These are phyloP conservation scores for Pseudomicrostroma phylloplanum DNA, from an alignment of 1,284 basidiomycete species.

Conservation along the genomic window DNA sequence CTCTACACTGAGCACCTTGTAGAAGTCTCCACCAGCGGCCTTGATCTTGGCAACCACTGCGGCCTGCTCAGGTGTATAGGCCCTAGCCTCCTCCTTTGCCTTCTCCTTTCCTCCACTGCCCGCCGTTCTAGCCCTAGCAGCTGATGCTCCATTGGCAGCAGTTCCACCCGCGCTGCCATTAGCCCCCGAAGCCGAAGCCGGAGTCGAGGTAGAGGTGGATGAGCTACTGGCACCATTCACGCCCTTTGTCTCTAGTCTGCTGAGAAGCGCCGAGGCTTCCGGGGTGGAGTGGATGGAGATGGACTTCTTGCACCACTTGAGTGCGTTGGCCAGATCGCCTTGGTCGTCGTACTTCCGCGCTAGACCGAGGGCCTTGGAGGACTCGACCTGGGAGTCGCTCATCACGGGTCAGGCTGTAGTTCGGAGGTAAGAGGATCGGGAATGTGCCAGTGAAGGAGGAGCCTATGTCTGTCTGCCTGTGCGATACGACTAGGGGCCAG, in stretches of 20 bases:
- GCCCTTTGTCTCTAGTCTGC: conserved; percentile 54
- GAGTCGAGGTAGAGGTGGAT: background rate
- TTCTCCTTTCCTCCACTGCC: too few species aligned
- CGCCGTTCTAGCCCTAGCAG: conserved; percentile 46
- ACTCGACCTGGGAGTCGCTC: conserved; percentile 22
- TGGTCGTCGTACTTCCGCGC: conserved; percentile 42
- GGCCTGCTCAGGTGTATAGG: conserved; percentile 78
- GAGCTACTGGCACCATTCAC: conserved; percentile 7
- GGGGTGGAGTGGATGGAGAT: conserved; percentile 74
- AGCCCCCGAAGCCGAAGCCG: background rate
- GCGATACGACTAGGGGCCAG: too few species aligned
- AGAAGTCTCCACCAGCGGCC: conserved; percentile 74
- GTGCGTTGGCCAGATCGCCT: conserved; percentile 56
- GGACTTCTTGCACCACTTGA: conserved; percentile 86
- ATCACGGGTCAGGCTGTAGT: background rate
- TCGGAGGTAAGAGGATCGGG: too few species aligned
- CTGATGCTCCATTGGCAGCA: conserved; percentile 64
- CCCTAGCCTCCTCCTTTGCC: conserved; percentile 59
- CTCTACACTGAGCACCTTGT: conserved; percentile 81
- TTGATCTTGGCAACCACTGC: conserved; percentile 80
- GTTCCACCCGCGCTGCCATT: background rate
- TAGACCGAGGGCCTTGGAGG: conserved; percentile 40
- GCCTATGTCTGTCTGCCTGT: too few species aligned
- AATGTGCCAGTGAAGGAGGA: too few species aligned
- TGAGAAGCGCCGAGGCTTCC: conserved; percentile 66